Evolutionary conservation across 75 land plant genomes (phyloP), one percentile per base, ranked within the genome.

Genomic region (Gnetum montanum): DNA sequence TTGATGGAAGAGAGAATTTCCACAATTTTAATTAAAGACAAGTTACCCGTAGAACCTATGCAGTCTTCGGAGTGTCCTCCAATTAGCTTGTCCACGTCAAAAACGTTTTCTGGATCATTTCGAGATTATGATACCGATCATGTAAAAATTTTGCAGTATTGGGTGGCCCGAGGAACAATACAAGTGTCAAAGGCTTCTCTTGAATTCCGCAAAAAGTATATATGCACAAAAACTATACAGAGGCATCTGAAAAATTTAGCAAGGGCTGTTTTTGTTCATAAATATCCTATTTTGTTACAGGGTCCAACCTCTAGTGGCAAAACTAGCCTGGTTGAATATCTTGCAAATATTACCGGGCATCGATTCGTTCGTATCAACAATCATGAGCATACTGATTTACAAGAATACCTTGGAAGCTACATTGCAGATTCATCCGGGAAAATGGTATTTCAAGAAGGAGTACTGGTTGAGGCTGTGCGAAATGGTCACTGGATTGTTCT

Each of bases 291-390:
- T 49, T 72, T 95, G 5, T 43, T 95, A 33, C 99, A 95, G 70
- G 99, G 99, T 6, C 99, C 99, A 15, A 95, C 99, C 16, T 95
- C 99, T 38, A 95, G 99, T 79, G 99, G 99, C 20, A 95, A 95
- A 51, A 95, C 99, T 24, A 95, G 99, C 26, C 69, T 90, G 51
- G 79, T 95, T 19, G 74, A 70, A 53, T 95, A 90, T 72, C 85
- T 95, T 74, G 99, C 99, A 65, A 67, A 81, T 31, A 43, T 81
- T 43, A 90, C 92, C 44, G 82, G 81, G 27, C 92, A 81, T 62
- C 69, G 82, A 43, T 95, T 90, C 79, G 92, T 95, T 30, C 73
- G 99, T 16, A 95, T 95, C 47, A 95, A 95, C 67, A 95, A 95
- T 48, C 99, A 95, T 81, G 99, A 95, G 25, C 99, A 95, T 23